phyloP scores from a whole-genome alignment of 2,329 filamentous ascomycete species.

The Curvularia eragrostidis region DNA sequence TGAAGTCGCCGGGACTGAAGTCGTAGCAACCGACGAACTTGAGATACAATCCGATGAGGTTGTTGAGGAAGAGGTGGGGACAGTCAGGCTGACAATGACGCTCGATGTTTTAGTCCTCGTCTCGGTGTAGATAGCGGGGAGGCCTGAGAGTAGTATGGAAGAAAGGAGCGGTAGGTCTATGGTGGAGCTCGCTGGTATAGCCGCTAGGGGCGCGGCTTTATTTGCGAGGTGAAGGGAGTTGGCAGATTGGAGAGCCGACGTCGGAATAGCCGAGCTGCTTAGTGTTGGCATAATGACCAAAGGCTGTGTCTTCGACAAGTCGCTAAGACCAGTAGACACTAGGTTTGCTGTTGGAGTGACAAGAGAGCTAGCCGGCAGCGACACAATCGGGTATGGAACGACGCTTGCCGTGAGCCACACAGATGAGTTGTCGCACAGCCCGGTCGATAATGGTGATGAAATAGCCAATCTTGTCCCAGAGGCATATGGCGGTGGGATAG shows the following conservation, averaged over 20 bases:
- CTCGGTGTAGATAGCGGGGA: background rate
- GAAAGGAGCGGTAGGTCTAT: conserved; percentile 12
- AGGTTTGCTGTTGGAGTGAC: background rate
- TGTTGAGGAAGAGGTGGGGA: background rate
- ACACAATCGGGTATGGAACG: background rate
- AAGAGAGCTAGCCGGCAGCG: background rate
- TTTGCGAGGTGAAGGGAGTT: background rate
- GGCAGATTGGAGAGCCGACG: background rate
- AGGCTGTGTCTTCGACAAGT: background rate
- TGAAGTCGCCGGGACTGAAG: no score
- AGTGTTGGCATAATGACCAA: background rate
- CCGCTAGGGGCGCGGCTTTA: background rate
- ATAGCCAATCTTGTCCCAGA: conserved; percentile 16
- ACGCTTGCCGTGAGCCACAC: background rate
- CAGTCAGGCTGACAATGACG: background rate
- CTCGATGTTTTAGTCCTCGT: background rate
- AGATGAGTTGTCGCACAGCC: conserved; percentile 1
- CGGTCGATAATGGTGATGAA: background rate
- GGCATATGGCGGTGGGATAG: conserved; percentile 22
- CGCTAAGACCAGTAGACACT: background rate
- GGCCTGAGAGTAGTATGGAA: conserved; percentile 8
- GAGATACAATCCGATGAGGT: background rate
- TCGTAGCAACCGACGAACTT: background rate
- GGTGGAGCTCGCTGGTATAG: background rate
- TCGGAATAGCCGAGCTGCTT: background rate